Percentiles rank a stretch among this genome's conserved stretches.
These are phyloP conservation scores for Euphorbia tirucalli DNA, from an alignment of 345 rosid genomes.

Conservation along the genomic window DNA sequence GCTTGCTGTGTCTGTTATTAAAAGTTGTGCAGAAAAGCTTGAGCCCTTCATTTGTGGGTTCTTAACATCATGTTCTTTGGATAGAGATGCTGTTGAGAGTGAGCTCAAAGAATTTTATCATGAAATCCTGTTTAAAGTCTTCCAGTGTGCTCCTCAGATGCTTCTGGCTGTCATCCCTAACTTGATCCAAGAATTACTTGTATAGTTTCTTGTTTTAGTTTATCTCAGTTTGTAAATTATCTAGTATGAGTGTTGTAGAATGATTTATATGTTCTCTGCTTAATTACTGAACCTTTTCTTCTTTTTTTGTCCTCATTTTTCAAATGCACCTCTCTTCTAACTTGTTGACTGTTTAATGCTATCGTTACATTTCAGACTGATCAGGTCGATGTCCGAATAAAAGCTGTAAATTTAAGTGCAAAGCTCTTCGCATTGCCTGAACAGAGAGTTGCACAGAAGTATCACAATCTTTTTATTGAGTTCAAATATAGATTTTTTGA, in stretches of 20 bases:
- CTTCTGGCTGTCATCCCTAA: constrained; percentile 69
- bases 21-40: constrained; percentile 60
- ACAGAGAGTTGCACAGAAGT: constrained; percentile 45
- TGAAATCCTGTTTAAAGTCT: constrained; percentile 67
- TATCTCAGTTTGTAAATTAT: constrained; percentile 11
- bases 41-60: constrained; percentile 73
- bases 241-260: constrained; percentile 2
- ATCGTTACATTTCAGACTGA: constrained; percentile 48
- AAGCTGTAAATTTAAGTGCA: constrained; percentile 76
- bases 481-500: constrained; percentile 85
- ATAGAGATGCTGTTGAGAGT: constrained; percentile 59
- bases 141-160: constrained; percentile 71
- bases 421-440: constrained; percentile 61
- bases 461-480: constrained; percentile 63
- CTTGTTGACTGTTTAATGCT: not conserved
- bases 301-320: not conserved
- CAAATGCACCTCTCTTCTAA: not conserved
- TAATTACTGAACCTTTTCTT: not conserved
- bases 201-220: constrained; percentile 22
- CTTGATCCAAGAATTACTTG: constrained; percentile 76
- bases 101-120: constrained; percentile 79
- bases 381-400: constrained; percentile 87
- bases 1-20: constrained; percentile 79
- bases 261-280: constrained; percentile 1
- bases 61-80: constrained; percentile 65